A percentile compares a stretch with the other conserved stretches of the same genome.
Conservation (phyloP, 23 red algal genomes). For the Cyanidium caldarium region DNA sequence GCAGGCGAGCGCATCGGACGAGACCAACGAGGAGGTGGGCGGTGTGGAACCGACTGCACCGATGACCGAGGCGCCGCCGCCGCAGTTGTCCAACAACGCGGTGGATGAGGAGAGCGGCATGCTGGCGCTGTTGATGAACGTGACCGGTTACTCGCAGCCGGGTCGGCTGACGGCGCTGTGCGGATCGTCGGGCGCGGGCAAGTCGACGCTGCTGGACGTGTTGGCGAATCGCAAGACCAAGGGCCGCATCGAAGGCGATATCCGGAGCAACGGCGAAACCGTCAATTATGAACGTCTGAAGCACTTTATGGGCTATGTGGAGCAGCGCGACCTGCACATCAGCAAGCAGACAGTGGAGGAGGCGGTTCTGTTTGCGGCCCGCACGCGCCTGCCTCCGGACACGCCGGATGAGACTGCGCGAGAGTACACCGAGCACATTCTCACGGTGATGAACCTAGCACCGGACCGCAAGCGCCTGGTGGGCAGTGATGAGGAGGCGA, state of each 20-base stretch:
- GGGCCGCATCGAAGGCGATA: conserved; percentile 39
- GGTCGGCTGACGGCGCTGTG: conserved; percentile 49
- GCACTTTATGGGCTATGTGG: conserved; percentile 58
- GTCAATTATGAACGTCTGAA: conserved; percentile 20
- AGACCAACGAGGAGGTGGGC: no score
- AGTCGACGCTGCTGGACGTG: conserved; percentile 77
- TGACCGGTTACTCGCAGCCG: conserved; percentile 32
- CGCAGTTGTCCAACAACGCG: no score
- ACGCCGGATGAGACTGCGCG: conserved; percentile 6
- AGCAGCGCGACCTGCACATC: conserved; percentile 87
- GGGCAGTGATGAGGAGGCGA: conserved; percentile 9
- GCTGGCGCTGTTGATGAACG: conserved; percentile 22
- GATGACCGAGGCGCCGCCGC: no score
- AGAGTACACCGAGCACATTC: conserved; percentile 18
- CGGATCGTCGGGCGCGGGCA: conserved; percentile 66
- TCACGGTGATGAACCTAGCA: conserved; percentile 38
- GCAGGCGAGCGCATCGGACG: no score
- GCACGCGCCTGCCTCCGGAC: conserved; percentile 25
- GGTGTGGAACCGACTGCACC: no score
- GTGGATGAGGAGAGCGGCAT: background rate
- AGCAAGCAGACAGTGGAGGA: conserved; percentile 53
- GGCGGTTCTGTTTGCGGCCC: conserved; percentile 65
- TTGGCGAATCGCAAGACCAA: conserved; percentile 64
- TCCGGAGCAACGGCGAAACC: conserved; percentile 34
- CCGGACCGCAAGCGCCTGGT: conserved; percentile 32